These are phyloP conservation scores for Bruguiera gymnorhiza DNA, from an alignment of 345 rosid species.

Conservation along the genomic window DNA sequence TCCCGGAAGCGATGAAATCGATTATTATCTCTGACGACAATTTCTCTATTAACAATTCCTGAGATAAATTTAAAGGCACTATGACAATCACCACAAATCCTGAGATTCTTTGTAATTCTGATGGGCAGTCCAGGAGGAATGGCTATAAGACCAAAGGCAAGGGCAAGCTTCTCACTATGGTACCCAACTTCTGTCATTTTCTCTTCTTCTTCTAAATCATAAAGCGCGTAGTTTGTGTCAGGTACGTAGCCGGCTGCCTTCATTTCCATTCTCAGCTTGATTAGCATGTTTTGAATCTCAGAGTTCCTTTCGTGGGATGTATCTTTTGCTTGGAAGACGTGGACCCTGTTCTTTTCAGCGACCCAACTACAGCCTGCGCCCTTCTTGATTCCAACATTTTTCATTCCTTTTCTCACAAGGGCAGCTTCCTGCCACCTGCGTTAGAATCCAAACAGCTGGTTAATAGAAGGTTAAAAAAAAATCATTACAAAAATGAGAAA, in stretches of 20 bases:
- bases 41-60: slow-evolving; percentile 51
- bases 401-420: slow-evolving; percentile 64
- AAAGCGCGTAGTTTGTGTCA: slow-evolving; percentile 57
- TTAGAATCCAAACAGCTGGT: background rate
- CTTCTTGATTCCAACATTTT: slow-evolving; percentile 66
- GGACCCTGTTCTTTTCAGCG: slow-evolving; percentile 57
- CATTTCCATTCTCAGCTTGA: slow-evolving; percentile 50
- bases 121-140: slow-evolving; percentile 59
- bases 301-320: slow-evolving; percentile 54
- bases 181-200: slow-evolving; percentile 59
- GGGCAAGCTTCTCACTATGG: slow-evolving; percentile 85
- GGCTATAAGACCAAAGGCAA: slow-evolving; percentile 70
- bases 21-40: slow-evolving; percentile 71
- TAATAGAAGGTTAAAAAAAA: background rate
- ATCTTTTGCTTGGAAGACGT: slow-evolving; percentile 82
- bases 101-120: slow-evolving; percentile 76
- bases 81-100: slow-evolving; percentile 88
- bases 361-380: slow-evolving; percentile 87
- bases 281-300: slow-evolving; percentile 57
- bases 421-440: slow-evolving; percentile 84
- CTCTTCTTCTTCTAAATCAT: slow-evolving; percentile 86
- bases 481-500: background rate
- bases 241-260: slow-evolving; percentile 62
- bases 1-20: slow-evolving; percentile 66
- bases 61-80: slow-evolving; percentile 71